Evolutionary conservation across 495 filamentous ascomycete genomes (phyloP), one percentile per base, ranked within the genome.

Genomic region (Penicillium longicatenatum): DNA sequence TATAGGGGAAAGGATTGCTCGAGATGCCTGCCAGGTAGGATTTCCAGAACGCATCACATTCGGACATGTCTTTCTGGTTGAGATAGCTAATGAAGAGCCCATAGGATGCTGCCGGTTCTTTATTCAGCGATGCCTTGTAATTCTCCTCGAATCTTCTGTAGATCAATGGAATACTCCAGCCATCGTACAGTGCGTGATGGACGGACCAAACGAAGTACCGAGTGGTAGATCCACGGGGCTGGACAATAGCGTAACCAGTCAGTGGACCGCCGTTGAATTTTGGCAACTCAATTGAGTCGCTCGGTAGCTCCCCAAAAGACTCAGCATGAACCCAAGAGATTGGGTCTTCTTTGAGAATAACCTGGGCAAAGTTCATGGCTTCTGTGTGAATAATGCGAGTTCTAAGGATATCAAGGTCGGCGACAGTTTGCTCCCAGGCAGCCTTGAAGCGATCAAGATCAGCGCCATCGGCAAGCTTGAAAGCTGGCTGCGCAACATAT

Each of bases 181-280:
- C 88, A 66, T 91, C 89, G 52, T 89, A 91, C 0, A 91, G 66
- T 1, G 85, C 83, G 56, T 92, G 89, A 51, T 91, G 87, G 42
- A 86, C 79, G 2, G 82, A 84, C 72, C 86, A 81, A 0, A 87
- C 79, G 43, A 90, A 84, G 58, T 82, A 73, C 2, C 59, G 59
- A 30, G 57, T 33, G n/a, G 64, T 61, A 6, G 63, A 68, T 7
- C 46, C 47, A 24, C 43, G 57, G 1, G 71, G 54, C 29, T 70
- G 54, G 4, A 86, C 68, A 6, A 88, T 71, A 0, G 75, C 79
- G 55, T 84, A 87, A n/a, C 76, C 72, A 6, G 80, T 80, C 16
- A 90, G 61, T 2, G 75, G 62, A n/a, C 65, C 81, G 26, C 86
- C 85, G 31, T 85, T 80, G 20, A 79, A 72, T 45, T 79, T 79